These are phyloP conservation scores for Posidonia australis DNA, from an alignment of 106 monocot species.

Conservation along the genomic window DNA sequence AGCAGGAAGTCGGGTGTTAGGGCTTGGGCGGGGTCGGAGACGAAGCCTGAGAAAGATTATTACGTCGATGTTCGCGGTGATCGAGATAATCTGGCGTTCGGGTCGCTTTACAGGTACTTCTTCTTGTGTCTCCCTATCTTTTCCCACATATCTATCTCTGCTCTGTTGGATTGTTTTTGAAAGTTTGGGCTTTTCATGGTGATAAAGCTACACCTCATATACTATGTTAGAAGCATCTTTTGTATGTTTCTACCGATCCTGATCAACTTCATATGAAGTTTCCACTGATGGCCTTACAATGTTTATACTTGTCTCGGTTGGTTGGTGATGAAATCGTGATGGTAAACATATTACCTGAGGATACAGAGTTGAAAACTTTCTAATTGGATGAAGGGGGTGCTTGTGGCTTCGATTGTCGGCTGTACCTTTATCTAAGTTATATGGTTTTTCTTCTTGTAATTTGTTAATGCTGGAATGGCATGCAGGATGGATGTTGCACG, in stretches of 20 bases:
- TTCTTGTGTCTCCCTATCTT: not conserved
- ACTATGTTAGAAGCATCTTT: no score
- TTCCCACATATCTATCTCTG: not conserved
- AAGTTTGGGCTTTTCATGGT: not conserved
- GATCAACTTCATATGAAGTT: not conserved
- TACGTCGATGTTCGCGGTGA: constrained; percentile 71
- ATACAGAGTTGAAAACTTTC: not conserved
- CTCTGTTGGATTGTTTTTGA: not conserved
- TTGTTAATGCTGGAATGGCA: constrained; percentile 11
- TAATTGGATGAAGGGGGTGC: not conserved
- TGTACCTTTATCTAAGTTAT: not conserved
- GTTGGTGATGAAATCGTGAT: not conserved
- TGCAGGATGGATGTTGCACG: constrained; percentile 88
- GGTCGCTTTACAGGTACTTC: constrained; percentile 67
- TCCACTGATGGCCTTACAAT: not conserved
- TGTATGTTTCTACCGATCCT: no score
- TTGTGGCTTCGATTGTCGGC: not conserved
- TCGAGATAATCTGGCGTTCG: constrained; percentile 75
- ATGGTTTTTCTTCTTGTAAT: constrained; percentile 5
- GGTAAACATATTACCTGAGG: no score
- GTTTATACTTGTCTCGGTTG: not conserved
- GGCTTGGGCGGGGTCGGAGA: constrained; percentile 31
- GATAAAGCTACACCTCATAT: no score
- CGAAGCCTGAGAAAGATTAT: constrained; percentile 52
- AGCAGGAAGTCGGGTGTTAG: constrained; percentile 46